Conservation (phyloP, 345 rosid genomes). For the Acer yangbiense region DNA sequence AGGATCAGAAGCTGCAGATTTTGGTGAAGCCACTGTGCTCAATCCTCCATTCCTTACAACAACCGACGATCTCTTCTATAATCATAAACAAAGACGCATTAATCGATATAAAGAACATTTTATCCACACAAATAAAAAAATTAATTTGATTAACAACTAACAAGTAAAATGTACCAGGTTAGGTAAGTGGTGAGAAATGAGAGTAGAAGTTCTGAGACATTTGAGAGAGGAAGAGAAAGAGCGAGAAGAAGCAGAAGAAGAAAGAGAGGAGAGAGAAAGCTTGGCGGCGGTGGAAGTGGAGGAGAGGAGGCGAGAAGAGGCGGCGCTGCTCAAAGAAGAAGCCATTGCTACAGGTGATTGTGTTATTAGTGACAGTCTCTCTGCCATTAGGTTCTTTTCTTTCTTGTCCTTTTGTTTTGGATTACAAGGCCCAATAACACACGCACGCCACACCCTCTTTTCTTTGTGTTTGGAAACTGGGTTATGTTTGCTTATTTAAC, state of each 20-base stretch:
- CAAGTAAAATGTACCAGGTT: conserved; percentile 43
- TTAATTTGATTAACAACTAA: background rate
- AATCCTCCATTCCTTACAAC: conserved; percentile 33
- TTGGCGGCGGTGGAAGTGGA: conserved; percentile 45
- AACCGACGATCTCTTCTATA: conserved; percentile 45
- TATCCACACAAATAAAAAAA: too few relatives aligned
- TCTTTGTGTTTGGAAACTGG: background rate
- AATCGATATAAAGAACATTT: background rate
- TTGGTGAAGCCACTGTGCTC: conserved; percentile 45
- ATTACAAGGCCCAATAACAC: conserved; percentile 19
- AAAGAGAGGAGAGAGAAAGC: conserved; percentile 27
- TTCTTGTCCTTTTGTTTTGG: conserved; percentile 11
- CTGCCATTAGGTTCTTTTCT: conserved; percentile 9
- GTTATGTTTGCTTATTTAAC: background rate
- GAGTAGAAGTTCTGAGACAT: conserved; percentile 56
- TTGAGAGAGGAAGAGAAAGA: conserved; percentile 47
- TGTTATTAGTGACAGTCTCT: conserved; percentile 6
- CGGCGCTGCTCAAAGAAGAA: conserved; percentile 54
- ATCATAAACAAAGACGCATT: background rate
- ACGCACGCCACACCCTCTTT: background rate
- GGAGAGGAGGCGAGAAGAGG: conserved; percentile 52
- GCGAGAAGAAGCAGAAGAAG: conserved; percentile 21
- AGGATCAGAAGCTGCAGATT: conserved; percentile 74
- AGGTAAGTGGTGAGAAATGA: conserved; percentile 38
- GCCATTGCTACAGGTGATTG: conserved; percentile 42